These are phyloP conservation scores for Mortierella sp. DNA, from an alignment of 371 early-diverging fungal species.

Conservation along the genomic window DNA sequence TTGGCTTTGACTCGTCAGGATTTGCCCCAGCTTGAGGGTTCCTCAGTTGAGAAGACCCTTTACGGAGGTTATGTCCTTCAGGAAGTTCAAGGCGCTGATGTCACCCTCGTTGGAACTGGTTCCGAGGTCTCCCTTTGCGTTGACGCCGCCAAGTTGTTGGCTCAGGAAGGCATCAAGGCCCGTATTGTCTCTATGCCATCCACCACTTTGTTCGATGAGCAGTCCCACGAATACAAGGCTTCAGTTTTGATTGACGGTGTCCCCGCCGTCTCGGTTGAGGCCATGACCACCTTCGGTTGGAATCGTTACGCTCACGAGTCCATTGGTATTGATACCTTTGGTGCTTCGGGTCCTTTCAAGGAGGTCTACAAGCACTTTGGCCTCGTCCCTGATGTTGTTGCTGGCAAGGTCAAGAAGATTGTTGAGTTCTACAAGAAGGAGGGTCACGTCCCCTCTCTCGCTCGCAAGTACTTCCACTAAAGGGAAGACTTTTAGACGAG, in stretches of 20 bases:
- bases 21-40: slow-evolving; percentile 90
- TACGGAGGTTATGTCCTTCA: slow-evolving; percentile 87
- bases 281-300: slow-evolving; percentile 97
- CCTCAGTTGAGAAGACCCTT: slow-evolving; percentile 81
- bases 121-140: slow-evolving; percentile 95
- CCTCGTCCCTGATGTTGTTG: slow-evolving; percentile 82
- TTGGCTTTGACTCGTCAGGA: slow-evolving; percentile 96
- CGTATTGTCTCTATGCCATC: slow-evolving; percentile 98
- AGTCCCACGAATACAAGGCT: slow-evolving; percentile 87
- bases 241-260: slow-evolving; percentile 85
- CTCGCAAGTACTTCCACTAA: slow-evolving; percentile 55
- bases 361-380: slow-evolving; percentile 87
- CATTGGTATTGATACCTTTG: slow-evolving; percentile 97
- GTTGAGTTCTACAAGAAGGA: slow-evolving; percentile 78
- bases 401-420: slow-evolving; percentile 82
- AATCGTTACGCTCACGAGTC: slow-evolving; percentile 90
- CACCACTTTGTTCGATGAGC: slow-evolving; percentile 94
- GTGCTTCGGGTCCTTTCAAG: slow-evolving; percentile 89
- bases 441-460: slow-evolving; percentile 46
- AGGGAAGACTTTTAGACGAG: no score
- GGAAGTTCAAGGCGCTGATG: slow-evolving; percentile 68
- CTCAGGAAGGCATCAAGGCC: slow-evolving; percentile 67
- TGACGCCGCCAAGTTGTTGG: slow-evolving; percentile 84
- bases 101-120: slow-evolving; percentile 94
- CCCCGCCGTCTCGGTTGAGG: slow-evolving; percentile 94